phyloP scores from a whole-genome alignment of 129 eudicot species.

The Escallonia rubra region DNA sequence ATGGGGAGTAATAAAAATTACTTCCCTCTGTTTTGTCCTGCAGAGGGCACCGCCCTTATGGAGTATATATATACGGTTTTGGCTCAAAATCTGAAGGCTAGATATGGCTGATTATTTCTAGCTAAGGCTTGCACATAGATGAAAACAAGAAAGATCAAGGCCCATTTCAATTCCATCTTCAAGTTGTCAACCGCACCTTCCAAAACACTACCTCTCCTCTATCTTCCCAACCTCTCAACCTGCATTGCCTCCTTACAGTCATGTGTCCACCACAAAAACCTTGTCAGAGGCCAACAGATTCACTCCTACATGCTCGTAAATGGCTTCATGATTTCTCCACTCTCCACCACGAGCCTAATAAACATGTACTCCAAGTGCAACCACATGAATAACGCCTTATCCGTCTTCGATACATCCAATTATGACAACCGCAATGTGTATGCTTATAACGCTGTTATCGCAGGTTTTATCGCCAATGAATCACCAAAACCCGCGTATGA shows the following conservation, averaged over 20 bases:
- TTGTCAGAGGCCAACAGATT: slow-evolving; percentile 43
- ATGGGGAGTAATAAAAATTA: too few species aligned
- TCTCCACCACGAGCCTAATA: slow-evolving; percentile 68
- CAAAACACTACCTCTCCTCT: slow-evolving; percentile 1
- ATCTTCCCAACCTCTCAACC: slow-evolving; percentile 24
- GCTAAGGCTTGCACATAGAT: too few species aligned
- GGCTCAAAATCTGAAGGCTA: too few species aligned
- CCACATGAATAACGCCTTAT: slow-evolving; percentile 38
- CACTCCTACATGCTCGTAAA: slow-evolving; percentile 56
- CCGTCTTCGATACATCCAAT: slow-evolving; percentile 30
- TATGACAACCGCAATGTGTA: slow-evolving; percentile 38
- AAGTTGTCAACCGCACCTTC: slow-evolving; percentile 9
- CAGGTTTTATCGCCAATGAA: slow-evolving; percentile 46
- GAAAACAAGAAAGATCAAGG: background rate
- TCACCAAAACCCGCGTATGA: slow-evolving; percentile 32
- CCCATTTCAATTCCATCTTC: slow-evolving; percentile 9
- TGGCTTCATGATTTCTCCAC: slow-evolving; percentile 49
- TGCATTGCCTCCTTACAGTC: slow-evolving; percentile 54
- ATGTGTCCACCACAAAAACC: slow-evolving; percentile 35
- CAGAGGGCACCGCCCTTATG: too few species aligned
- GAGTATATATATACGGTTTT: too few species aligned
- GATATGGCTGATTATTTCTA: too few species aligned
- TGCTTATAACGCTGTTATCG: slow-evolving; percentile 52
- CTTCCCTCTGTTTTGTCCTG: too few species aligned
- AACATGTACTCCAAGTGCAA: slow-evolving; percentile 86